Evolutionary conservation across 495 filamentous ascomycete species (phyloP).

Genomic region (Lasiosphaeris hirsuta): DNA sequence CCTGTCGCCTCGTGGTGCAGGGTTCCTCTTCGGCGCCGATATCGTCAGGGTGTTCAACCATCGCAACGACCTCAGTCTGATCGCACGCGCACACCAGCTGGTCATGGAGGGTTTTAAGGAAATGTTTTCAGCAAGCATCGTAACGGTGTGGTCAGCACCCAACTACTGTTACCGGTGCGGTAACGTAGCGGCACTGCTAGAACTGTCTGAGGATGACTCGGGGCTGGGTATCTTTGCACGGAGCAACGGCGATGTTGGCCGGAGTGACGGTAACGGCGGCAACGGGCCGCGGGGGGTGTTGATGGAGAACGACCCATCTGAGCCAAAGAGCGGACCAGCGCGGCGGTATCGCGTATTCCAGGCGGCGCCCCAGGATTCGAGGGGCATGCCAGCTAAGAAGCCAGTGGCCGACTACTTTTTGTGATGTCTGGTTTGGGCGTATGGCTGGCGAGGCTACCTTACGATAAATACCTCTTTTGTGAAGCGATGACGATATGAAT

Average conservation of each 20-base stretch:
- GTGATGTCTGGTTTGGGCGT: conserved; percentile 26
- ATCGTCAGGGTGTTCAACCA: conserved; percentile 97
- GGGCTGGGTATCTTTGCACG: conserved; percentile 71
- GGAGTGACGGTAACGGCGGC: conserved; percentile 39
- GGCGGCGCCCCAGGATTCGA: conserved; percentile 90
- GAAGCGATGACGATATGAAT: not conserved
- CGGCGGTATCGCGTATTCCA: conserved; percentile 94
- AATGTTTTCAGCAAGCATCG: conserved; percentile 93
- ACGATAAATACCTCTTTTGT: no score
- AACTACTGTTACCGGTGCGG: conserved; percentile 99
- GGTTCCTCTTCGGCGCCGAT: conserved; percentile 93
- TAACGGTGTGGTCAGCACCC: conserved; percentile 95
- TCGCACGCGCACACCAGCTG: conserved; percentile 92
- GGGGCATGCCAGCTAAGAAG: conserved; percentile 99
- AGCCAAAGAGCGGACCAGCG: conserved; percentile 64
- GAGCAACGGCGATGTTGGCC: conserved; percentile 73
- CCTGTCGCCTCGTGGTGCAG: conserved; percentile 86
- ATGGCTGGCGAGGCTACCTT: no score
- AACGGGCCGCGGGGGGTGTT: conserved; percentile 29
- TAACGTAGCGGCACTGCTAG: conserved; percentile 92
- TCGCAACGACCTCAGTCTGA: conserved; percentile 82
- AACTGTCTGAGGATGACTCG: conserved; percentile 81
- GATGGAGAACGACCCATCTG: conserved; percentile 43
- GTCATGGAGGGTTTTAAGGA: conserved; percentile 99
- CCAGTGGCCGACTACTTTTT: conserved; percentile 97